Percentiles rank a stretch among this genome's conserved stretches.
Conservation (phyloP, 129 eudicot genomes). For the Oenanthe sinensis region DNA sequence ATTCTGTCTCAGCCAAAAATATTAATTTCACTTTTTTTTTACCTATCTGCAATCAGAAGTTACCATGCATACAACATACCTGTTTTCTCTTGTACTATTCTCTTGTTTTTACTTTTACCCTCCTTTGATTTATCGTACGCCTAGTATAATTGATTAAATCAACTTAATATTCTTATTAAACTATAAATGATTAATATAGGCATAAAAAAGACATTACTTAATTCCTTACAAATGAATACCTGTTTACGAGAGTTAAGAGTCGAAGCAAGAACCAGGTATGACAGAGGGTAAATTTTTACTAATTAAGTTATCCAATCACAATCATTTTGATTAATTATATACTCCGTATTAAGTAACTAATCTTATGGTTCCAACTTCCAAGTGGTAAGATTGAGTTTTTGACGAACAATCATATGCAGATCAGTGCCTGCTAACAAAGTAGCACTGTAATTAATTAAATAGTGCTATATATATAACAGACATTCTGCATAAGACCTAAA, state of each 20-base stretch:
- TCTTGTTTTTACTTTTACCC: neutral
- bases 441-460: neutral
- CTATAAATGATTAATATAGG: no score
- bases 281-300: no score
- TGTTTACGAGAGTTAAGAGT: no score
- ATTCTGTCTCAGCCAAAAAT: neutral
- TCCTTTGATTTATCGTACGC: neutral
- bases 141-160: no score
- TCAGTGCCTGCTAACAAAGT: neutral
- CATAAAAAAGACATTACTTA: no score
- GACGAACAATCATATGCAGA: neutral
- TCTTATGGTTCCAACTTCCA: no score
- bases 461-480: neutral
- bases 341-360: no score
- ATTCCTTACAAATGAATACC: no score
- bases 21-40: neutral
- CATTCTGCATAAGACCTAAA: neutral
- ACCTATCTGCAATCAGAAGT: conserved; percentile 2
- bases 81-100: neutral
- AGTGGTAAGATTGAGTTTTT: neutral
- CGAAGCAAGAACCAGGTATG: no score
- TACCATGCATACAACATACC: neutral
- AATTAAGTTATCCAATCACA: no score
- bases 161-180: no score
- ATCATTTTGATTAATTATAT: no score